Conservation (phyloP, 2,329 filamentous ascomycete species). For the Didymellaceae sp. region DNA sequence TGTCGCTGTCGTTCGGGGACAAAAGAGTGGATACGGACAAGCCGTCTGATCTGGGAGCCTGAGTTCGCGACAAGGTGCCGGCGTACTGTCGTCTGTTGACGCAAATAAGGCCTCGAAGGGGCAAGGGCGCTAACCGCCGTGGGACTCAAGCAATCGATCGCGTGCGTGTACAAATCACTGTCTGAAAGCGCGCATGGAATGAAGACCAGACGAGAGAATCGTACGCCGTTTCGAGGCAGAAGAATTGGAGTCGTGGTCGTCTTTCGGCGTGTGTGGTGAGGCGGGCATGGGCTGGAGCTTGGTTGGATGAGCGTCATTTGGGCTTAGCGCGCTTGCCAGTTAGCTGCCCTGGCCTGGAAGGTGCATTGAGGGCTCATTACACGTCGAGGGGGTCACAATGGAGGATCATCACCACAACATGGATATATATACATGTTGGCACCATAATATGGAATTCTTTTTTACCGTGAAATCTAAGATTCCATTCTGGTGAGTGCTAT, state of each 20-base stretch:
- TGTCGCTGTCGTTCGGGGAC: slow-evolving; percentile 31
- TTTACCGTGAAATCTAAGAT: too few species aligned
- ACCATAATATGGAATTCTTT: too few species aligned
- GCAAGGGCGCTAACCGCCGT: slow-evolving; percentile 37
- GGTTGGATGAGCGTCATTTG: slow-evolving; percentile 22
- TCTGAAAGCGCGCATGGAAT: slow-evolving; percentile 35
- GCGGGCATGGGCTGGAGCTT: slow-evolving; percentile 23
- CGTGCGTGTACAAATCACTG: slow-evolving; percentile 35
- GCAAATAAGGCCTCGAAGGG: slow-evolving; percentile 32
- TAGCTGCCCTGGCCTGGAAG: slow-evolving; percentile 12
- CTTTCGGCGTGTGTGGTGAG: slow-evolving; percentile 24
- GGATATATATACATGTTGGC: too few species aligned
- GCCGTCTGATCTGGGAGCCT: slow-evolving; percentile 49
- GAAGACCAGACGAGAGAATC: slow-evolving; percentile 20
- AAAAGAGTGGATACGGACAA: slow-evolving; percentile 56
- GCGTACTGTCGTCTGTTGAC: slow-evolving; percentile 33
- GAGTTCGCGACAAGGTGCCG: slow-evolving; percentile 55
- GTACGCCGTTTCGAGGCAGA: slow-evolving; percentile 17
- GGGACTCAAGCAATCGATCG: slow-evolving; percentile 21
- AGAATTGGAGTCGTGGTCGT: slow-evolving; percentile 11
- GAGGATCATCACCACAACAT: background rate
- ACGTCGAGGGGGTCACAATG: background rate
- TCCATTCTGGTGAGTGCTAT: background rate
- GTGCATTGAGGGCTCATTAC: slow-evolving; percentile 14
- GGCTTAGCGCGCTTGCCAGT: slow-evolving; percentile 31